Evolutionary conservation across 23 red algal genomes (phyloP), one percentile per base, ranked within the genome.

Genomic region (Gracilaria caudata): DNA sequence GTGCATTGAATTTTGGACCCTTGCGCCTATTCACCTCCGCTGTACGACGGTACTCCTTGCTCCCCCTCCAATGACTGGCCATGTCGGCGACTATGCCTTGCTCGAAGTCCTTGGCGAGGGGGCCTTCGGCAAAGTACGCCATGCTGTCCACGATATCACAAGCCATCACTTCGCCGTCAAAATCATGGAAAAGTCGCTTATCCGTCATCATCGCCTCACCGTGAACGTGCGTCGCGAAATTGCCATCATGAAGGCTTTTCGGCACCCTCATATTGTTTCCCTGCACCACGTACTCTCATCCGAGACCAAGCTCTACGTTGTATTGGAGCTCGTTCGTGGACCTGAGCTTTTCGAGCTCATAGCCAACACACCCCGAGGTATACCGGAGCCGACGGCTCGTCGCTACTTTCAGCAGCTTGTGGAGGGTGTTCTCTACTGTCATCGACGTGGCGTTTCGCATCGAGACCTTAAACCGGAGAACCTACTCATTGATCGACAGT

Each of bases 211-310:
- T 20, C 76, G 56, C 23, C 65, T 81, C 10, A 90, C 92, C 14
- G 94, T 93, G 28, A 80, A 92, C 64, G 78, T 88, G 19, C 77
- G 79, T 64, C 83, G 94, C 19, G 94, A 96, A 80, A 96, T 96
- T 54, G 90, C 77, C 8, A 92, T 96, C 72, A 90, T 96, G 87
- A 87, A 89, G 39, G 89, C 90, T 12, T 59, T 96, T 43, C 65
- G 84, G 25, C 94, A 96, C 79, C 78, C 71, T 21, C 86, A 96
- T 35, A 92, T 96, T 40, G 94, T 96, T 32, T 56, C 83, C 1
- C 61, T 96, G 6, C 87, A 92, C 59, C 68, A 88, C 45, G 94
- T 96, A 17, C 73, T 96, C 14, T 88, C 92, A 16, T 88, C 83
- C 14, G 82, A 89, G 26, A 90, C 86, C 36, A 72, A 86, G 33